phyloP scores from a whole-genome alignment of 495 filamentous ascomycete species.

The Aspergillus homomorphus region DNA sequence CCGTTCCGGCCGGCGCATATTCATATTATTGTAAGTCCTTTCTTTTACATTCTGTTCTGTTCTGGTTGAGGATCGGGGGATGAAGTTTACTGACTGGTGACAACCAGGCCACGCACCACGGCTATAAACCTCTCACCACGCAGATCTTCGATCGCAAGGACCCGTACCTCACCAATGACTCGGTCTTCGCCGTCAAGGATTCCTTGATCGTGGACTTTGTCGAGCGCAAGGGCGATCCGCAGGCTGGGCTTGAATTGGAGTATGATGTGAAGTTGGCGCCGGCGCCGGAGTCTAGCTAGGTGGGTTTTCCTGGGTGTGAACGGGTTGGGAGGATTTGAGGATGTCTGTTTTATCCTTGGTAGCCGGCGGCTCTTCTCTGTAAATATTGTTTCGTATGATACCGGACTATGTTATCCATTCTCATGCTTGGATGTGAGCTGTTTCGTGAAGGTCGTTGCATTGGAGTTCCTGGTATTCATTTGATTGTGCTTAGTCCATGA shows the following conservation, averaged over 20 bases:
- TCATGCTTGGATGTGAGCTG: background rate
- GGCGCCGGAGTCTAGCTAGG: slow-evolving; percentile 1
- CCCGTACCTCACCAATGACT: slow-evolving; percentile 60
- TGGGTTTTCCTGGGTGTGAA: background rate
- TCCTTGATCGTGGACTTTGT: slow-evolving; percentile 66
- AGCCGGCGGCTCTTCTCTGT: background rate
- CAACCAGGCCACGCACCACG: slow-evolving; percentile 41
- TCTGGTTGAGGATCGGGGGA: too few species aligned
- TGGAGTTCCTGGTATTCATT: too few species aligned
- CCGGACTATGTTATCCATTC: background rate
- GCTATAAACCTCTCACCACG: slow-evolving; percentile 62
- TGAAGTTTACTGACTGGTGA: too few species aligned
- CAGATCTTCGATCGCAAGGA: slow-evolving; percentile 71
- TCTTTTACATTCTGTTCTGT: slow-evolving; percentile 11
- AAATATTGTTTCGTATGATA: slow-evolving; percentile 6
- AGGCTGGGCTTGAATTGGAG: slow-evolving; percentile 66
- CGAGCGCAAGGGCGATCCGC: slow-evolving; percentile 53
- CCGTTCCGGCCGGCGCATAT: slow-evolving; percentile 84
- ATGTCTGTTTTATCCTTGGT: background rate
- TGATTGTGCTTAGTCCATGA: too few species aligned
- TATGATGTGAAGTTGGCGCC: slow-evolving; percentile 45
- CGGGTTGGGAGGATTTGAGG: background rate
- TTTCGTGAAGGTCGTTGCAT: too few species aligned
- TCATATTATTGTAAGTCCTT: slow-evolving; percentile 66
- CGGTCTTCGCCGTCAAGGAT: slow-evolving; percentile 77